Conservation (phyloP, 306 rosid species). For the Medicago arabica region DNA sequence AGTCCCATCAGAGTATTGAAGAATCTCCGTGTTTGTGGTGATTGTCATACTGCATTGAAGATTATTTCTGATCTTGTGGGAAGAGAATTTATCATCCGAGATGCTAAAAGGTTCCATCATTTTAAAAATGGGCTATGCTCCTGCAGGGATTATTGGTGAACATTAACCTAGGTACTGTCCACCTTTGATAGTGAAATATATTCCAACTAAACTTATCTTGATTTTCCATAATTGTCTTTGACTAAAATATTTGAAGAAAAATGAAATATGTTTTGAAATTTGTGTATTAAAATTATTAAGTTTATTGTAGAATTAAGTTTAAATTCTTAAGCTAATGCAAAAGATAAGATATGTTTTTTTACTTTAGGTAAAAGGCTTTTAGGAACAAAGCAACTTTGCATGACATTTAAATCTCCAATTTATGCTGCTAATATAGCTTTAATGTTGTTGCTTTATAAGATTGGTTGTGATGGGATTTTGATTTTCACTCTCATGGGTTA, state of each 20-base stretch:
- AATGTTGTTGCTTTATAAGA: not conserved
- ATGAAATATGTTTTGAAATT: not conserved
- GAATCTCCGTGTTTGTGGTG: slow-evolving; percentile 31
- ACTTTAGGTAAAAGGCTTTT: not conserved
- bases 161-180: slow-evolving; percentile 41
- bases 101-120: slow-evolving; percentile 44
- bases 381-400: not conserved
- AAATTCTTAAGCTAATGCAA: not conserved
- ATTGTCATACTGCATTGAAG: slow-evolving; percentile 33
- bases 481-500: slow-evolving; percentile 7
- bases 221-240: not conserved
- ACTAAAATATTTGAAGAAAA: not conserved
- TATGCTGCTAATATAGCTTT: slow-evolving; percentile 4
- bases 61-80: slow-evolving; percentile 33
- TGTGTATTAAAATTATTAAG: not conserved
- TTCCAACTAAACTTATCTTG: not conserved
- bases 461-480: not conserved
- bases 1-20: slow-evolving; percentile 73
- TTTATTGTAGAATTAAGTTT: not conserved
- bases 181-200: slow-evolving; percentile 6
- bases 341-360: not conserved
- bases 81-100: slow-evolving; percentile 30
- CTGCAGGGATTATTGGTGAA: slow-evolving; percentile 61
- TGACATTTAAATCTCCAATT: slow-evolving; percentile 2
- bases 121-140: slow-evolving; percentile 54